Evolutionary conservation across 345 rosid genomes (phyloP), one percentile per base, ranked within the genome.

Genomic region (Sisymbrium irio): DNA sequence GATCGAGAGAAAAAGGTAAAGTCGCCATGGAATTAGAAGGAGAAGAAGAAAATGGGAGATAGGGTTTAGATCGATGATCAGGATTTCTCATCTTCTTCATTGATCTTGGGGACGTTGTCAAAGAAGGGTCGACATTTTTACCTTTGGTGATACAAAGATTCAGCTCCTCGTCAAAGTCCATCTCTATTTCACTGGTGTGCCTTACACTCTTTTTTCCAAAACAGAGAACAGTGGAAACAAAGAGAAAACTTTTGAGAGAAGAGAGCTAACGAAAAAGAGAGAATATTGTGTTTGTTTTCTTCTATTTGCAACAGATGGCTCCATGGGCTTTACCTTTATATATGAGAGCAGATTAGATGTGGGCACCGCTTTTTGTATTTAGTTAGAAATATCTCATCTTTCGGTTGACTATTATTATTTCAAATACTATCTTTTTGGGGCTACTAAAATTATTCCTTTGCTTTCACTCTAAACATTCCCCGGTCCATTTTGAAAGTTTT

Each of bases 71-170:
- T 67, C 80, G 82, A 45, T 82, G 82, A 14, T 85, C 87, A 44
- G 86, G 88, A 78, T 86, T 90, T 15, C 83, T 82, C 60, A 74
- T 76, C 78, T 87, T 93, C 82, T 87, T 93, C 67, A 78, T 79
- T 79, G 97, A 86, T 61, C 92, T 83, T n/a, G 74, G 62, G 0
- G 92, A 83, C 80, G 72, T 17, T 69, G 86, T 86, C 65, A 89
- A 84, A 78, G 88, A 85, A 12, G 65, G 50, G 53, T 71, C 85
- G 4, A 74, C 19, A 59, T 37, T 74, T 37, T 71, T 78, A 15
- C 87, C 85, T 69, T 66, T 87, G 7, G 60, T 65, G 33, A 35
- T 74, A 49, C 77, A 83, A 79, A 75, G 47, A 71, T 77, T 71
- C 9, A 71, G 73, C 68, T 77, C 80, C 62, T 77, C 80, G 19